Evolutionary conservation across 2,329 filamentous ascomycete species (phyloP), one percentile per base, ranked within the genome.

Genomic region (Hypomyces perniciosus): DNA sequence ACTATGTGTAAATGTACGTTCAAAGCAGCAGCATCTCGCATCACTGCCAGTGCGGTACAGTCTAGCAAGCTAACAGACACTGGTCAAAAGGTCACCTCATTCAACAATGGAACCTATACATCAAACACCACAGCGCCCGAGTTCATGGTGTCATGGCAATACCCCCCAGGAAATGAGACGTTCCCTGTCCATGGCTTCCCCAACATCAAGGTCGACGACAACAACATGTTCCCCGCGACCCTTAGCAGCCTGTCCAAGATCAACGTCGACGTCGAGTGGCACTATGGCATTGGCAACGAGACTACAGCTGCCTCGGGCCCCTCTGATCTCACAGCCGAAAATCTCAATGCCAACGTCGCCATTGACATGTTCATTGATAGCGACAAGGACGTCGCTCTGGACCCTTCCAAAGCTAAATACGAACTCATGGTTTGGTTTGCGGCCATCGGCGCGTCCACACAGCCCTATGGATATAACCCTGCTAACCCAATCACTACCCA

Each of bases 381-480:
- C 28, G 69, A 78, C 59, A 60, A 69, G 48, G 58, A 55, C 1
- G 69, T 61, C 1, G 65, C 79, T 0, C 52, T 61, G 40, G 62
- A 73, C 61, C 74, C 69, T 39, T 61, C 61, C 1, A 65, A 67
- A 4, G 73, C 79, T 2, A 57, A 59, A 8, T 76, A 72, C 64
- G 79, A 81, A 66, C 68, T 81, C 64, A 81, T 81, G 77, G 70
- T 81, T 34, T 80, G 76, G 77, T 72, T 81, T 54, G 77, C 70
- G 3, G 64, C 66, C 4, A 73, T 74, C 43, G 78, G 77, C 2
- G 12, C 62, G 2, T 64, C 71, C 2, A 71, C 77, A 1, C 70
- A 77, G 54, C 74, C 77, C 28, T 70, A 80, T 53, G 78, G 78
- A 20, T 20, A 20, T 39, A 60, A 65, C 1, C 49, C 56, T 2